Evolutionary conservation across 2,329 filamentous ascomycete genomes (phyloP).

Genomic region (Niveomyces coronatus): DNA sequence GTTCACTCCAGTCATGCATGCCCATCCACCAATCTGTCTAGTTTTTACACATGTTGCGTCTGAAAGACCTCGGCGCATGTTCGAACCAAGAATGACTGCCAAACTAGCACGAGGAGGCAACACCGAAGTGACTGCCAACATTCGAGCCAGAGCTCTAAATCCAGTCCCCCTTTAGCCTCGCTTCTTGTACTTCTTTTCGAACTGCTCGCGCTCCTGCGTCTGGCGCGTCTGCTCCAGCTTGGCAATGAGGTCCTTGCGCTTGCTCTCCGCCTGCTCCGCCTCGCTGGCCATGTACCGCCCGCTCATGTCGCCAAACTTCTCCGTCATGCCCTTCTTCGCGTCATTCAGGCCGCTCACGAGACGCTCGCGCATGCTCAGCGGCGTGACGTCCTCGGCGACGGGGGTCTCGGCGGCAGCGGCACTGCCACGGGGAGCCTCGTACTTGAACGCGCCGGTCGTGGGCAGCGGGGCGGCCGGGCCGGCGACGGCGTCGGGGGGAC

Average conservation of each 20-base stretch:
- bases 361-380: conserved; percentile 21
- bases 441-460: conserved; percentile 19
- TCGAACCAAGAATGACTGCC: neutral
- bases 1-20: no score
- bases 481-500: conserved; percentile 15
- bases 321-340: conserved; percentile 27
- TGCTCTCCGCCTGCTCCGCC: conserved; percentile 24
- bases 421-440: conserved; percentile 24
- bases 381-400: conserved; percentile 10
- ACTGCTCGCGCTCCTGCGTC: conserved; percentile 27
- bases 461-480: conserved; percentile 26
- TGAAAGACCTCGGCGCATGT: no score
- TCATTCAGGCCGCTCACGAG: conserved; percentile 24
- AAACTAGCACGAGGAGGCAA: no score
- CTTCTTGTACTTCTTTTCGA: conserved; percentile 31
- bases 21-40: no score
- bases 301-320: conserved; percentile 24
- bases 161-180: conserved; percentile 19
- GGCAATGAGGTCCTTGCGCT: conserved; percentile 23
- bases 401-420: conserved; percentile 12
- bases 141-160: no score
- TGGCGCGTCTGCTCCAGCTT: conserved; percentile 26
- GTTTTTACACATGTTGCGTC: no score
- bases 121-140: no score
- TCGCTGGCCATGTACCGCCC: conserved; percentile 23